A percentile compares a stretch with the other conserved stretches of the same genome.
phyloP scores from a whole-genome alignment of 306 rosid genomes.

The Prunus fruticosa region DNA sequence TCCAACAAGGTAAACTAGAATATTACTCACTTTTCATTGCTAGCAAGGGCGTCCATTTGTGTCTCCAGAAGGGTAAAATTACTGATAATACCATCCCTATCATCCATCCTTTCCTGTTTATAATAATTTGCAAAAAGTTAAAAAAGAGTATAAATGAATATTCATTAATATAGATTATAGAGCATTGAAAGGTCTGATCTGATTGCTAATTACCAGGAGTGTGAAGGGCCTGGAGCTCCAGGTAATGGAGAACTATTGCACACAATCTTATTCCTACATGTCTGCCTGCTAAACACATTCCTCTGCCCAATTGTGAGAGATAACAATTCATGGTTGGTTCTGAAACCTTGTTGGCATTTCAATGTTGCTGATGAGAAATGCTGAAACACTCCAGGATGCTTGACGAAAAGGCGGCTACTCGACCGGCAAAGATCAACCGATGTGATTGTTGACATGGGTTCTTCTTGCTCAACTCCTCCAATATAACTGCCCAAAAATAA shows the following conservation, averaged over 20 bases:
- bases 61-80: slow-evolving; percentile 41
- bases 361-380: background rate
- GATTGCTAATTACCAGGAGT: slow-evolving; percentile 21
- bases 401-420: background rate
- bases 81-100: slow-evolving; percentile 44
- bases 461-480: background rate
- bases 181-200: background rate
- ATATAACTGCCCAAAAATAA: background rate
- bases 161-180: too few species aligned
- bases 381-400: background rate
- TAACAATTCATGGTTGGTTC: slow-evolving; percentile 8
- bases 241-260: slow-evolving; percentile 13
- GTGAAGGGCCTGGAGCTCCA: slow-evolving; percentile 11
- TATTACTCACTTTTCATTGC: slow-evolving; percentile 40
- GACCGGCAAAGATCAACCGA: background rate
- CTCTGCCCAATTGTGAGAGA: slow-evolving; percentile 1
- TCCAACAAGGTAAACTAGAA: background rate
- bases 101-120: slow-evolving; percentile 57
- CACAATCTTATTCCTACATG: slow-evolving; percentile 6
- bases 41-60: slow-evolving; percentile 54
- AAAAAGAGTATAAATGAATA: background rate
- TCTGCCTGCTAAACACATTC: background rate
- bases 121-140: background rate
- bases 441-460: background rate
- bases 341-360: background rate